Conservation (phyloP, 306 rosid species). For the Hylodesmum podocarpum region DNA sequence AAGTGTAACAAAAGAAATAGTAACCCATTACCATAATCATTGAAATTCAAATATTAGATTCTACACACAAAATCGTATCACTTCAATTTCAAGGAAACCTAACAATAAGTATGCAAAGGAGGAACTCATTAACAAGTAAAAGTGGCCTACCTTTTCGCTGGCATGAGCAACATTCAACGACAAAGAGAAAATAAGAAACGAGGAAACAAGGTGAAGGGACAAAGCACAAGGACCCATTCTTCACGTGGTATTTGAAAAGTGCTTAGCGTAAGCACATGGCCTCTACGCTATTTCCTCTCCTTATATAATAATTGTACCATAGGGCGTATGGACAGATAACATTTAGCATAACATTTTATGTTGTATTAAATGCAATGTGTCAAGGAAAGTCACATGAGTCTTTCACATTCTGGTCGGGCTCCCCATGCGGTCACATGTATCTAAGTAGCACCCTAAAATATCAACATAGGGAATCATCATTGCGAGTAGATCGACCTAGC, state of each 20-base stretch:
- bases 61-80: background rate
- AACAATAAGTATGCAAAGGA: background rate
- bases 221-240: conserved; percentile 20
- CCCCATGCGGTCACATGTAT: too few species aligned
- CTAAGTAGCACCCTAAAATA: too few species aligned
- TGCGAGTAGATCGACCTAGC: too few species aligned
- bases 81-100: background rate
- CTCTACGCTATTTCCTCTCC: background rate
- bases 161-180: conserved; percentile 13
- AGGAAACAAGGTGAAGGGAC: conserved; percentile 5
- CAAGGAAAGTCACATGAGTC: too few species aligned
- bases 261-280: background rate
- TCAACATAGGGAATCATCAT: too few species aligned
- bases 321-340: too few species aligned
- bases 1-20: background rate
- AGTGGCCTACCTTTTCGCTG: conserved; percentile 25
- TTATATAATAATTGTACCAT: background rate
- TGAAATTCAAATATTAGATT: background rate
- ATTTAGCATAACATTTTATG: too few species aligned
- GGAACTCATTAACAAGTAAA: background rate
- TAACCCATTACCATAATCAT: background rate
- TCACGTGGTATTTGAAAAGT: background rate
- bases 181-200: conserved; percentile 10
- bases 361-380: too few species aligned
- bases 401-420: too few species aligned